Percentiles rank a stretch among this genome's conserved stretches.
Conservation (phyloP, 1,284 basidiomycete genomes). For the Neolentinus lepideus region DNA sequence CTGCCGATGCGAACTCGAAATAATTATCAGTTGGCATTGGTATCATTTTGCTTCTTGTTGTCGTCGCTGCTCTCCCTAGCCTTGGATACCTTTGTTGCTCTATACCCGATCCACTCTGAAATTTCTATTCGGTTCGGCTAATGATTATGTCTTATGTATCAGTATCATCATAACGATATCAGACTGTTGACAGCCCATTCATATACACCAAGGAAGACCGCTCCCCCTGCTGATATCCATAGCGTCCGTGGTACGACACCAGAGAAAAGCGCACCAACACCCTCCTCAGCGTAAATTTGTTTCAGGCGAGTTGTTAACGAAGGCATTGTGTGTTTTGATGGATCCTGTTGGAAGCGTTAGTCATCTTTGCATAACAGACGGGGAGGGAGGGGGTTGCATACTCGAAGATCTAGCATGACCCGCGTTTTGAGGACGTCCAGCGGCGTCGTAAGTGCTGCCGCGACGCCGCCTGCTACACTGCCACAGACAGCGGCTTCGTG, state of each 20-base stretch:
- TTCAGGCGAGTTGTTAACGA: constrained; percentile 48
- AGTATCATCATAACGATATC: background rate
- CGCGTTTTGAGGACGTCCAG: constrained; percentile 96
- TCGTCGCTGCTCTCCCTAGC: background rate
- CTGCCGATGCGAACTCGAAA: constrained; percentile 14
- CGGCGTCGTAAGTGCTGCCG: constrained; percentile 90
- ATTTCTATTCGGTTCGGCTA: background rate
- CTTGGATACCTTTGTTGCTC: background rate
- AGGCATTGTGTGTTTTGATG: constrained; percentile 41
- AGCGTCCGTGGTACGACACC: constrained; percentile 89
- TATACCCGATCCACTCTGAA: background rate
- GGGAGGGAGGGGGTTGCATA: constrained; percentile 32
- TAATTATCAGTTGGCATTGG: background rate
- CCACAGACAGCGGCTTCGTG: constrained; percentile 91
- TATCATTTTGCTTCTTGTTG: background rate
- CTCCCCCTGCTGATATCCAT: constrained; percentile 95
- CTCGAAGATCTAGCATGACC: constrained; percentile 89
- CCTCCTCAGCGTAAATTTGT: constrained; percentile 72
- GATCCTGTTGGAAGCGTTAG: constrained; percentile 28
- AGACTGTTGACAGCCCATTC: constrained; percentile 51
- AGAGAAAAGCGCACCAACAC: constrained; percentile 71
- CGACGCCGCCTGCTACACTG: constrained; percentile 84
- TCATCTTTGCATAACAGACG: constrained; percentile 4
- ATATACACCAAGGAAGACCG: constrained; percentile 94
- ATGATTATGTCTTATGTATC: background rate